These are phyloP conservation scores for Aplosporella prunicola DNA, from an alignment of 2,329 filamentous ascomycete species.

Conservation along the genomic window DNA sequence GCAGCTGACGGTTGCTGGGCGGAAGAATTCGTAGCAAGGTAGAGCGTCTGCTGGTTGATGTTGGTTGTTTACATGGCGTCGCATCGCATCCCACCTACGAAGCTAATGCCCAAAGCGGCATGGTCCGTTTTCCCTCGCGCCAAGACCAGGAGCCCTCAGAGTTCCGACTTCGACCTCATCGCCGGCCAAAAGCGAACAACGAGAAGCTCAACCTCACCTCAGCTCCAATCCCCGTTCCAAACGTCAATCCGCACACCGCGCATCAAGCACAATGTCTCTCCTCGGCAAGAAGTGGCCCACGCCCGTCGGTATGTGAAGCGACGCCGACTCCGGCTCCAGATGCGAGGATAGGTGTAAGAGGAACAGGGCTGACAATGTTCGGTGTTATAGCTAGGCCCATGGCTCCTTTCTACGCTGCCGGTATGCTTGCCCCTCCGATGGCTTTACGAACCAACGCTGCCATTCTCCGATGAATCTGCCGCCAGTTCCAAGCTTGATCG, in stretches of 20 bases:
- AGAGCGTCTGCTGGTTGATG: background rate
- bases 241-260: slow-evolving; percentile 9
- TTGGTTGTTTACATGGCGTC: slow-evolving; percentile 7
- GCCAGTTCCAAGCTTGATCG: background rate
- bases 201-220: slow-evolving; percentile 10
- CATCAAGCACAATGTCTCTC: slow-evolving; percentile 30
- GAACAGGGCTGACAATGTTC: slow-evolving; percentile 21
- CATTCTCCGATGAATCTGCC: background rate
- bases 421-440: slow-evolving; percentile 50
- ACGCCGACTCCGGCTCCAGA: slow-evolving; percentile 6
- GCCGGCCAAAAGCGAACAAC: slow-evolving; percentile 15
- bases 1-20: too few relatives aligned
- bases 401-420: slow-evolving; percentile 88
- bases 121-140: slow-evolving; percentile 6
- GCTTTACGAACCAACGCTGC: too few relatives aligned
- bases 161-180: slow-evolving; percentile 20
- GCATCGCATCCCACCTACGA: slow-evolving; percentile 1
- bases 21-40: too few relatives aligned
- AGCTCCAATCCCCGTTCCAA: slow-evolving; percentile 10
- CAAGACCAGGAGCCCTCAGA: background rate
- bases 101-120: slow-evolving; percentile 4
- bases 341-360: background rate
- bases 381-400: slow-evolving; percentile 66
- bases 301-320: slow-evolving; percentile 36
- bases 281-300: slow-evolving; percentile 45